Evolutionary conservation across 768 basidiomycete genomes (phyloP), one percentile per base, ranked within the genome.

Genomic region (Macrocybe gigantea): DNA sequence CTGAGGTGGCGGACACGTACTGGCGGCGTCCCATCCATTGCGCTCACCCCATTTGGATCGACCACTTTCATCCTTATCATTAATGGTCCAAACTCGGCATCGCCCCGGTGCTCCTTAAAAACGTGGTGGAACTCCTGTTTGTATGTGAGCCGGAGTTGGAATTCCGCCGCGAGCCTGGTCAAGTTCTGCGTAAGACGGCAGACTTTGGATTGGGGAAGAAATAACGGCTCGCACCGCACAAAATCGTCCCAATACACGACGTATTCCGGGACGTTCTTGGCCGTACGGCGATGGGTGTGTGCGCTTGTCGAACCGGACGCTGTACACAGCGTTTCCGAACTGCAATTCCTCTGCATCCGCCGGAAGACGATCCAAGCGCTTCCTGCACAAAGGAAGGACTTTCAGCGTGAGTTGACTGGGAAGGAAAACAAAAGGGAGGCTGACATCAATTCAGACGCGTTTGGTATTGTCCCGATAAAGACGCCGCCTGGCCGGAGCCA

Each of bases 21-120:
- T 97, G 11, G 93, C 93, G 52, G 95, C 95, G 59, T 97, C 93
- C 91, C 94, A 54, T 93, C 82, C 90, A 98, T 96, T 46, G 88
- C 70, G 58, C 90, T 93, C 67, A 87, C 86, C 2, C 93, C 93
- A 38, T 85, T 76, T n/a, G 72, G 67, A 59, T 96, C 86, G 38
- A 96, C 80, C 30, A 99, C 96, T 52, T 83, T 88, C 96, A 99
- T 99, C 56, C 80, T 77, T 50, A 85, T 71, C 67, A 98, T 73
- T 12, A 98, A 72, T 12, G 81, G 77, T 13, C 80, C 80, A 60
- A 90, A 97, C 56, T 95, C 92, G 2, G 77, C 65, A 53, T 87
- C 77, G 22, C 86, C 79, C 50, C 80, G 78, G 60, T 95, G 83
- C 56, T 94, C 88, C 14, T 76, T 73, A 50, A 88, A 93, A 14